phyloP scores from a whole-genome alignment of 1,284 basidiomycete genomes.

The Trichosporon faecale region DNA sequence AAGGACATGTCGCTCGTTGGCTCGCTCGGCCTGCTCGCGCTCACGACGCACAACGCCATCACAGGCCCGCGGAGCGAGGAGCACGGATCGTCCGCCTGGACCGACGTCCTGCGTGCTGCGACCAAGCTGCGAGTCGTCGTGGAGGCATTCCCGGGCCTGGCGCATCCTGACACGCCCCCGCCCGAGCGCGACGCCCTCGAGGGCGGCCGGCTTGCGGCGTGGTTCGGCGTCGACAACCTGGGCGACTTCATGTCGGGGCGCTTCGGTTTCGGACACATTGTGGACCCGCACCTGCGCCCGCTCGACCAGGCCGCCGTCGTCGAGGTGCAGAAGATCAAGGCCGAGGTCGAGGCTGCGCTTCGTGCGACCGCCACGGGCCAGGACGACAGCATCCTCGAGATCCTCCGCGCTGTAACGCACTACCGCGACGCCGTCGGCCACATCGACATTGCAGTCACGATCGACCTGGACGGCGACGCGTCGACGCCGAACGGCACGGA shows the following conservation, averaged over 20 bases:
- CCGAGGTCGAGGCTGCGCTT: slow-evolving; percentile 31
- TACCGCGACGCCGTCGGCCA: slow-evolving; percentile 26
- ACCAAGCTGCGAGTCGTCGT: slow-evolving; percentile 40
- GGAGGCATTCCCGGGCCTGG: slow-evolving; percentile 29
- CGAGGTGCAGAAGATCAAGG: slow-evolving; percentile 30
- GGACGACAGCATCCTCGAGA: slow-evolving; percentile 21
- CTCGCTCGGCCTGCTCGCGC: slow-evolving; percentile 37
- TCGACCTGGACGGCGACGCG: slow-evolving; percentile 47
- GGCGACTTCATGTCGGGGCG: slow-evolving; percentile 38
- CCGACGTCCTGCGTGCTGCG: slow-evolving; percentile 39
- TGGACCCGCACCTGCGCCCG: slow-evolving; percentile 16
- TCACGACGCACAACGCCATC: slow-evolving; percentile 35
- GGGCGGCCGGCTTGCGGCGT: slow-evolving; percentile 25
- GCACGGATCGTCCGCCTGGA: slow-evolving; percentile 31
- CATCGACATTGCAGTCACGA: slow-evolving; percentile 46
- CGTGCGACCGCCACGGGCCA: slow-evolving; percentile 6
- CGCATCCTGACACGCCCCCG: slow-evolving; percentile 23
- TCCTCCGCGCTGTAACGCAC: slow-evolving; percentile 28
- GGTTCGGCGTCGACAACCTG: slow-evolving; percentile 31
- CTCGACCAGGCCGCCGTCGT: slow-evolving; percentile 32
- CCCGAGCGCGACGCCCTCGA: slow-evolving; percentile 18
- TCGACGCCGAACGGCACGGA: slow-evolving; percentile 13
- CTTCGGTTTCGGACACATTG: slow-evolving; percentile 37
- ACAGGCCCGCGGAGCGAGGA: slow-evolving; percentile 24
- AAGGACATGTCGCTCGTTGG: slow-evolving; percentile 42